These are phyloP conservation scores for Cladosporium sp. DNA, from an alignment of 2,329 filamentous ascomycete species.

Conservation along the genomic window DNA sequence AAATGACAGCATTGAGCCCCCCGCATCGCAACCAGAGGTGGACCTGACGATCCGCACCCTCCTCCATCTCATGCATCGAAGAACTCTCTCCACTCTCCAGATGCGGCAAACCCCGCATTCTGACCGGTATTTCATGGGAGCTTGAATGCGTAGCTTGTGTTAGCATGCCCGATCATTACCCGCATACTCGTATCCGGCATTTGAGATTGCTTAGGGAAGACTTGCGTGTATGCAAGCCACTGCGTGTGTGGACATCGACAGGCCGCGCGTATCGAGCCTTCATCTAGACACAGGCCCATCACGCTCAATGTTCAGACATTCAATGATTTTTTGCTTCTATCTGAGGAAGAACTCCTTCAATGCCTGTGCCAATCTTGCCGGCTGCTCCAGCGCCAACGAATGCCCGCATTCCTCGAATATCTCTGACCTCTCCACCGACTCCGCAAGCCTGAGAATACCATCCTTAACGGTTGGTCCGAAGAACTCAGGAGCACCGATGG, in stretches of 20 bases:
- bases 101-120: neutral
- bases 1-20: neutral
- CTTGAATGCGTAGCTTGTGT: neutral
- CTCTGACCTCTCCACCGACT: constrained; percentile 28
- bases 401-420: constrained; percentile 35
- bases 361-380: constrained; percentile 26
- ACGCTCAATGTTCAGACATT: neutral
- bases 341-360: constrained; percentile 25
- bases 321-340: neutral
- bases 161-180: too few species aligned
- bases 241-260: neutral
- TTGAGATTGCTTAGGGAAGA: neutral
- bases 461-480: constrained; percentile 32
- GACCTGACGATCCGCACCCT: neutral
- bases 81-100: neutral
- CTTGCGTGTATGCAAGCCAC: neutral
- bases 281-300: neutral
- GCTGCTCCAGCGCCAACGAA: constrained; percentile 33
- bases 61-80: neutral
- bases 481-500: constrained; percentile 34
- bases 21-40: neutral
- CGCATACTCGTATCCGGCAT: neutral
- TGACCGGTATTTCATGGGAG: neutral
- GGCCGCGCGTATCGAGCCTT: neutral
- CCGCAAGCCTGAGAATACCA: constrained; percentile 28